Conservation (phyloP, 192 early-diverging fungal genomes). For the Paraglomus occultum region DNA sequence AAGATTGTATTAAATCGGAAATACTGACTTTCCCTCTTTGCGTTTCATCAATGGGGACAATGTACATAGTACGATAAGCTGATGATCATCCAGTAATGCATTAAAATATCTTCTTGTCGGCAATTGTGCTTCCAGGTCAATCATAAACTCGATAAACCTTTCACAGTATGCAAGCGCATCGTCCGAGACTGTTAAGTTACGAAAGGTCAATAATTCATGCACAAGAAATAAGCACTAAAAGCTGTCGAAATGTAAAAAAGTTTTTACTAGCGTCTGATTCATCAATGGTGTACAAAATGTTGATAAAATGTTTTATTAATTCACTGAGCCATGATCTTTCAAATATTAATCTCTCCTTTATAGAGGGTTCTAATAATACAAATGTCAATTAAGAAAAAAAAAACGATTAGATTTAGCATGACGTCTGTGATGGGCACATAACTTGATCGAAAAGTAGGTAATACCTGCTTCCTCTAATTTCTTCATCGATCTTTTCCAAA, state of each 20-base stretch:
- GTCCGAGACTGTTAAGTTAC: background rate
- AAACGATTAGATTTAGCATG: background rate
- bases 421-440: background rate
- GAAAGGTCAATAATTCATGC: background rate
- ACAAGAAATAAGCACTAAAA: background rate
- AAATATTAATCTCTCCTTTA: slow-evolving; percentile 52
- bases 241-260: background rate
- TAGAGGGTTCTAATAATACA: slow-evolving; percentile 37
- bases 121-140: slow-evolving; percentile 84
- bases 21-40: slow-evolving; percentile 35
- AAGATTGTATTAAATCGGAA: background rate
- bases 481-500: slow-evolving; percentile 65
- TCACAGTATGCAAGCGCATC: slow-evolving; percentile 62
- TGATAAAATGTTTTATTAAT: slow-evolving; percentile 66
- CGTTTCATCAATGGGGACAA: slow-evolving; percentile 45
- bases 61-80: slow-evolving; percentile 57
- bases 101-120: slow-evolving; percentile 90
- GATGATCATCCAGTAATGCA: slow-evolving; percentile 76
- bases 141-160: slow-evolving; percentile 81
- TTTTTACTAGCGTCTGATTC: slow-evolving; percentile 44
- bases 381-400: background rate
- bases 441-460: background rate
- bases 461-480: slow-evolving; percentile 38
- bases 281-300: slow-evolving; percentile 54
- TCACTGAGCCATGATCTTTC: slow-evolving; percentile 65